Conservation (phyloP, 345 rosid genomes). For the Lenwebbia sp. region DNA sequence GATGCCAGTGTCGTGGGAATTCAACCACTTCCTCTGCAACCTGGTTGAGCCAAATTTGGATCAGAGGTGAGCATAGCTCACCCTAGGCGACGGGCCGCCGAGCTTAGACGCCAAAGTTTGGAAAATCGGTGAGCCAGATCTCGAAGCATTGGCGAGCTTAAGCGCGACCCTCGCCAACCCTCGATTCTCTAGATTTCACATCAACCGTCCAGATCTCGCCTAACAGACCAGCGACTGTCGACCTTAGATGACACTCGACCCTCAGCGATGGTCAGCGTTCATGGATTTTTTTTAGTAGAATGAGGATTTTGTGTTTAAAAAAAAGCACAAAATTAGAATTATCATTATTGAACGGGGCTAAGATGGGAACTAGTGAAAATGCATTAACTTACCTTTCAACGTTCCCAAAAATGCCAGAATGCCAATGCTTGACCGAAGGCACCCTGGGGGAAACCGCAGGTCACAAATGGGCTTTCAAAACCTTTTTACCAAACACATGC, state of each 20-base stretch:
- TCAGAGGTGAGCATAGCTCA: fast-evolving
- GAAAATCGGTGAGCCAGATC: neutral
- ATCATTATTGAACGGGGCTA: neutral
- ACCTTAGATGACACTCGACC: neutral
- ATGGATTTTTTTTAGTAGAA: fast-evolving
- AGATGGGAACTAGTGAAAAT: neutral
- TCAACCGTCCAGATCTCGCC: neutral
- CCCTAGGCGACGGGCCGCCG: fast-evolving
- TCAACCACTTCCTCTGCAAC: neutral
- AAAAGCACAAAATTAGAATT: neutral
- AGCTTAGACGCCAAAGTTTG: fast-evolving
- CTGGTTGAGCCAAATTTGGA: neutral
- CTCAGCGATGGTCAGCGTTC: neutral
- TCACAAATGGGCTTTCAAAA: neutral
- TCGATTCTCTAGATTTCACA: neutral
- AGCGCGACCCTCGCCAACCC: fast-evolving
- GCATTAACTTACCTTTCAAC: fast-evolving
- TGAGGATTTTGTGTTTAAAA: neutral
- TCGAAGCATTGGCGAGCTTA: neutral
- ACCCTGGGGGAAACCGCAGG: neutral
- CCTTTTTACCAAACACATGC: neutral
- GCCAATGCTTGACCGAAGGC: neutral
- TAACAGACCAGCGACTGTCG: fast-evolving
- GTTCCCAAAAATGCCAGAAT: neutral
- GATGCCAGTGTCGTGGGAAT: fast-evolving